Conservation (phyloP, 2,329 filamentous ascomycete species). For the Teratosphaeria zuluensis region DNA sequence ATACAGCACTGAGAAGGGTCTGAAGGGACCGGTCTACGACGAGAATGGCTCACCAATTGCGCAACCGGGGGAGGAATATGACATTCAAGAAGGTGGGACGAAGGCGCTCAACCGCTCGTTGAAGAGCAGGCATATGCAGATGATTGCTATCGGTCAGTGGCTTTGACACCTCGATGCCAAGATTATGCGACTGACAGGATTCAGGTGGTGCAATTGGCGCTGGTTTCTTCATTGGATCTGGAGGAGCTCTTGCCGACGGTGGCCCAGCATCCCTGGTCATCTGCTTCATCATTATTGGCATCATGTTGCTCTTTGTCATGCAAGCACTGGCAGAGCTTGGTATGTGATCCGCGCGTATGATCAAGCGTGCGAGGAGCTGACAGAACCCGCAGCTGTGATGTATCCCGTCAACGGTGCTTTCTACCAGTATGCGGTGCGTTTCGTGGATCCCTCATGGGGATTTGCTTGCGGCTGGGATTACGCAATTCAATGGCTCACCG, state of each 20-base stretch:
- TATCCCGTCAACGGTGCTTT: constrained; percentile 29
- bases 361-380: constrained; percentile 39
- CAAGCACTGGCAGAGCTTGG: constrained; percentile 28
- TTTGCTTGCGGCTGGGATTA: constrained; percentile 30
- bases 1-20: background rate
- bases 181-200: background rate
- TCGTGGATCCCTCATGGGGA: constrained; percentile 27
- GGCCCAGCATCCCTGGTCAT: constrained; percentile 26
- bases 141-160: constrained; percentile 78
- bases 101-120: background rate
- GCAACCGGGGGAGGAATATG: background rate
- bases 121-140: constrained; percentile 76
- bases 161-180: background rate
- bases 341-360: constrained; percentile 40
- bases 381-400: constrained; percentile 9
- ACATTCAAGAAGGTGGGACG: background rate
- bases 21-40: background rate
- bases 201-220: constrained; percentile 31
- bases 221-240: constrained; percentile 27
- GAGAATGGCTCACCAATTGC: background rate
- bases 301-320: constrained; percentile 25
- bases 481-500: constrained; percentile 26
- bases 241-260: constrained; percentile 21
- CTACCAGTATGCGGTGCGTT: constrained; percentile 20
- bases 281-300: constrained; percentile 26